Evolutionary conservation across 2,329 filamentous ascomycete genomes (phyloP), one percentile per base, ranked within the genome.

Genomic region (Neurospora crassa): DNA sequence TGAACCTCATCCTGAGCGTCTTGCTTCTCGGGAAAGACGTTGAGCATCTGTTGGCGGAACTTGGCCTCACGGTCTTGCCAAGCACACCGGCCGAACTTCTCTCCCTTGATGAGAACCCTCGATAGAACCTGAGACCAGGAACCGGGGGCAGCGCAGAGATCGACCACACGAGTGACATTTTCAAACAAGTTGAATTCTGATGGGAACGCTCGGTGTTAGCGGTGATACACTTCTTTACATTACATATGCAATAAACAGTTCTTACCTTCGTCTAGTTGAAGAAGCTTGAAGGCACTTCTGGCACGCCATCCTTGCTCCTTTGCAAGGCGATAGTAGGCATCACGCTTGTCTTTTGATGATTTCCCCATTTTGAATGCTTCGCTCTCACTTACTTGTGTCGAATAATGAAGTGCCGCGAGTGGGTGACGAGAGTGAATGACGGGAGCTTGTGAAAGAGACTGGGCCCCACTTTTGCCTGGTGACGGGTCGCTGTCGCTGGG

Each of bases 261-360:
- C 77, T 72, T 72, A 89, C 89, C 89, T 83, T 91, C 94, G 80
- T 99, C 94, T 34, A 99, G 89, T 81, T 99, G 96, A 14, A 99
- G 89, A 34, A 99, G 88, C 82, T 99, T 99, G 85, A 97, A 99
- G 10, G 96, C 96, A 75, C 94, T 97, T 71, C 96, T 89, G 40
- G 96, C 96, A 43, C 96, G 92, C 95, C 96, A 99, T 74, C 96
- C 96, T 84, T 99, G 96, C 81, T 99, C 96, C 83, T 99, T 99
- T 20, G 96, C 96, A 10, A 99, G 91, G 70, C 96, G 89, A 79
- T 99, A 99, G 83, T 99, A 99, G 67, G 94, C 94, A 81, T 99
- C 96, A 70, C 96, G 92, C 83, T 99, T 99, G 79, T 99, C 96
- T 82, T 99, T 99, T 68, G 95, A 98, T 1, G 96, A 97, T 81